phyloP scores from a whole-genome alignment of 2,329 filamentous ascomycete species.

The Xylariales sp. region DNA sequence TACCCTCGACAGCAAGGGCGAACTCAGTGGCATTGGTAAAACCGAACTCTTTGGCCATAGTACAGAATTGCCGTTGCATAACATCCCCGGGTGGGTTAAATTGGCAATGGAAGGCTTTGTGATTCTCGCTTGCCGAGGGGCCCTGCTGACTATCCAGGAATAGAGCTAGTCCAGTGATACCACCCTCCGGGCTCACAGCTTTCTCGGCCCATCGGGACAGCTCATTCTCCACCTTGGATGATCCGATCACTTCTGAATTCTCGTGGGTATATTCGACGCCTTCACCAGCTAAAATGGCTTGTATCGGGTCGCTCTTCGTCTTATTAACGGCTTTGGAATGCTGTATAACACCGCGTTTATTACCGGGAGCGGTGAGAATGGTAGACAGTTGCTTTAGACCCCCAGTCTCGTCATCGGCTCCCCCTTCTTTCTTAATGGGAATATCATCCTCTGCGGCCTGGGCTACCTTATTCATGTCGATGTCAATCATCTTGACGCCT shows the following conservation, averaged over 20 bases:
- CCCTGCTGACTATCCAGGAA: slow-evolving; percentile 66
- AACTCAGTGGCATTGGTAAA: slow-evolving; percentile 84
- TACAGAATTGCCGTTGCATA: slow-evolving; percentile 85
- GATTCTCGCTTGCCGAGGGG: slow-evolving; percentile 44
- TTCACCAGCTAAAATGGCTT: slow-evolving; percentile 87
- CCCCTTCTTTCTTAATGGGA: slow-evolving; percentile 59
- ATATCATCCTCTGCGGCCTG: slow-evolving; percentile 62
- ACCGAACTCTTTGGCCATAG: slow-evolving; percentile 84
- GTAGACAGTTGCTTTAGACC: slow-evolving; percentile 79
- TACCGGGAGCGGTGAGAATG: slow-evolving; percentile 61
- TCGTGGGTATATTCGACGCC: slow-evolving; percentile 97
- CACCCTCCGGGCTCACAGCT: slow-evolving; percentile 57
- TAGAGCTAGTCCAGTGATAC: slow-evolving; percentile 65
- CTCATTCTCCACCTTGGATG: slow-evolving; percentile 88
- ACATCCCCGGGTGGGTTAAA: slow-evolving; percentile 83
- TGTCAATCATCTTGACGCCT: slow-evolving; percentile 81
- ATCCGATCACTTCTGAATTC: slow-evolving; percentile 93
- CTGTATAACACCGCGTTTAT: slow-evolving; percentile 55
- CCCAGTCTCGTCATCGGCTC: slow-evolving; percentile 69
- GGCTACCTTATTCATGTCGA: slow-evolving; percentile 74
- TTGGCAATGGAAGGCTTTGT: slow-evolving; percentile 53
- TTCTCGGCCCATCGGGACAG: slow-evolving; percentile 81
- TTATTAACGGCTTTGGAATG: slow-evolving; percentile 52
- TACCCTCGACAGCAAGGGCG: slow-evolving; percentile 88
- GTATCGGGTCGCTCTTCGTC: slow-evolving; percentile 76